Base-by-base conservation (phyloP, 2,329 filamentous ascomycete genomes). In the Hymenoscyphus infarciens region DNA sequence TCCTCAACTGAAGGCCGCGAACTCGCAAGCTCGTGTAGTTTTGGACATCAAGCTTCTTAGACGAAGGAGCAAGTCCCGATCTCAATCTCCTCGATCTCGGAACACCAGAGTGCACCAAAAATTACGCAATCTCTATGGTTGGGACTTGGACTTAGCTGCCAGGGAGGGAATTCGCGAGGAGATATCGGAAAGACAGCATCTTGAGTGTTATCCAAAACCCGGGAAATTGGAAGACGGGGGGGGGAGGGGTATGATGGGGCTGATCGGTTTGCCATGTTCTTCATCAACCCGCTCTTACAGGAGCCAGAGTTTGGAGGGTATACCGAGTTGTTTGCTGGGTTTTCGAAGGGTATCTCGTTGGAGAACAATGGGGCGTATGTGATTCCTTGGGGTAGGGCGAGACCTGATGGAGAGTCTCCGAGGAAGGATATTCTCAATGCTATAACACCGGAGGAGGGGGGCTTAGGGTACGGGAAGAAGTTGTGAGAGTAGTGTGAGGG, bases 1-100 rank as follows among this genome's bases (percentile, higher is more conserved):
- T 25, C 71, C 76, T 0, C 67, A 75, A 0, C 70, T 85, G 3
- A 8, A 57, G 0, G 57, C 19, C 6, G 5, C 45, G 16, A 70
- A 0, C 19, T 16, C 16, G 13, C 16, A 19, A 25, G 19, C 35
- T 64, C 63, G 63, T 16, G 65, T 75, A 5, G 56, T 73, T 29
- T 29, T 76, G 72, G 72, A 65, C 70, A 5, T 65, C 67, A 3
- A 75, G 73, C 1, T 62, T 61, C 5, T 68, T 67, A 0, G 64
- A 65, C 2, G 69, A 75, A 22, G 1, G 2, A 3, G 45, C 65
- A 13, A 15, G 60, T 16, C 62, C 63, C 2, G 56, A 64, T 15
- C 33, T 69, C 27, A 11, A 35, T 2, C 59, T 62, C 22, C 31
- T 69, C 6, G 60, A 66, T 27, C 60, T 60, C n/a, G 63, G 64